phyloP scores from a whole-genome alignment of 306 rosid genomes.

The Cucurbita moschata region DNA sequence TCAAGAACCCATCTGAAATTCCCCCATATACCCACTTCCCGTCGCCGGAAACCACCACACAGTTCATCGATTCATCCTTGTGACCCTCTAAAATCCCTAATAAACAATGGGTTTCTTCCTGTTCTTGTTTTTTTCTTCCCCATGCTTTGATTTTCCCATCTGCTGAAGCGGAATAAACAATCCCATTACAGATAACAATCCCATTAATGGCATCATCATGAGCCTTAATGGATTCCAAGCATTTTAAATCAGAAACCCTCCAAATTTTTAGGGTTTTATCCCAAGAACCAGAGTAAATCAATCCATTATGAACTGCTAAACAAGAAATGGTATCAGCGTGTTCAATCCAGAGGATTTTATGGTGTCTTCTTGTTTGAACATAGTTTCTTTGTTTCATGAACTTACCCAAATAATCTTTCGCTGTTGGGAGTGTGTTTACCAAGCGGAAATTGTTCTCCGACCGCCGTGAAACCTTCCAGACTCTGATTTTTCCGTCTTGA shows the following conservation, averaged over 20 bases:
- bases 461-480: constrained; percentile 72
- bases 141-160: constrained; percentile 91
- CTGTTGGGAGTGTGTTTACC: constrained; percentile 64
- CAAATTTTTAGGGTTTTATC: constrained; percentile 80
- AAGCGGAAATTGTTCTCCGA: constrained; percentile 63
- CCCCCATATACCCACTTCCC: constrained; percentile 83
- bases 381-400: constrained; percentile 86
- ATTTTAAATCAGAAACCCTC: constrained; percentile 73
- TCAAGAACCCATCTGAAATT: constrained; percentile 54
- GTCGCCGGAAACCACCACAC: constrained; percentile 58
- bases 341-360: constrained; percentile 71
- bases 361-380: constrained; percentile 74
- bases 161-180: constrained; percentile 89
- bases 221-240: constrained; percentile 73
- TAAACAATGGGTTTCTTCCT: constrained; percentile 24
- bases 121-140: constrained; percentile 27
- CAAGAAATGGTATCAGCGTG: constrained; percentile 90
- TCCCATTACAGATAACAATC: constrained; percentile 44
- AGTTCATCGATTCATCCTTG: constrained; percentile 57
- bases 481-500: constrained; percentile 73
- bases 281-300: constrained; percentile 89
- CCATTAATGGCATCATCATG: constrained; percentile 92
- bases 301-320: constrained; percentile 39
- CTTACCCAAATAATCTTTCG: constrained; percentile 61
- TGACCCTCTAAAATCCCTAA: constrained; percentile 60